These are phyloP conservation scores for Cylindrodendrum hubeiense DNA, from an alignment of 2,329 filamentous ascomycete species.

Conservation along the genomic window DNA sequence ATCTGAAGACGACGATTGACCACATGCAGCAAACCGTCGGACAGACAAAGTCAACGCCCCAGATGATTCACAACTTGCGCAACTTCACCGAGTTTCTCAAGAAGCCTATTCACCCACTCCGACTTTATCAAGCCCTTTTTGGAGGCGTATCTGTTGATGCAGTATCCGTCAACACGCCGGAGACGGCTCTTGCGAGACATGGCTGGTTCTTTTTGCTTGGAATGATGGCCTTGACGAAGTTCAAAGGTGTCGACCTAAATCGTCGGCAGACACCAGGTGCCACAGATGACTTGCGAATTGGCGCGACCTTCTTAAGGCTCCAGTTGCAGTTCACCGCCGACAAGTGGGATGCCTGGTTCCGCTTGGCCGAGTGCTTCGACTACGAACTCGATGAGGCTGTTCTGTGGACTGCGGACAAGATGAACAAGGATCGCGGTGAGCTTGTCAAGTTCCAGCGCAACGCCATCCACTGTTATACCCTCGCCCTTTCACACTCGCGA, in stretches of 20 bases:
- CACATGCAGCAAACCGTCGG: slow-evolving; percentile 92
- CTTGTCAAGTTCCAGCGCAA: slow-evolving; percentile 81
- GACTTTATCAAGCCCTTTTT: slow-evolving; percentile 83
- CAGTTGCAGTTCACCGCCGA: slow-evolving; percentile 86
- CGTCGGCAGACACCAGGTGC: slow-evolving; percentile 83
- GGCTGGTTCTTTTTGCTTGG: slow-evolving; percentile 95
- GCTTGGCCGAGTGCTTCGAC: slow-evolving; percentile 88
- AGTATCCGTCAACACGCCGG: slow-evolving; percentile 74
- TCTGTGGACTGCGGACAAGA: slow-evolving; percentile 90
- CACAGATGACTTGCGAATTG: slow-evolving; percentile 86
- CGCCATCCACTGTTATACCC: slow-evolving; percentile 84
- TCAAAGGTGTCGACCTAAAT: slow-evolving; percentile 75
- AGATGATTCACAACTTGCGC: slow-evolving; percentile 88
- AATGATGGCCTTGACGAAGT: slow-evolving; percentile 89
- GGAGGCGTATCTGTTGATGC: slow-evolving; percentile 82
- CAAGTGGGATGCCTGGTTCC: slow-evolving; percentile 92
- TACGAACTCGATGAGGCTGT: slow-evolving; percentile 89
- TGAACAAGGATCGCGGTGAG: slow-evolving; percentile 85
- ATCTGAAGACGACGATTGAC: slow-evolving; percentile 90
- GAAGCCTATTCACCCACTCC: slow-evolving; percentile 83
- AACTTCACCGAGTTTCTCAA: slow-evolving; percentile 86
- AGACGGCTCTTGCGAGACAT: slow-evolving; percentile 80
- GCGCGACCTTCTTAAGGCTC: slow-evolving; percentile 81
- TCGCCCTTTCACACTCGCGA: slow-evolving; percentile 69
- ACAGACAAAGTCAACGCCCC: slow-evolving; percentile 79